Conservation (phyloP, 352 stramenopile species). For the Phytopythium montanum region DNA sequence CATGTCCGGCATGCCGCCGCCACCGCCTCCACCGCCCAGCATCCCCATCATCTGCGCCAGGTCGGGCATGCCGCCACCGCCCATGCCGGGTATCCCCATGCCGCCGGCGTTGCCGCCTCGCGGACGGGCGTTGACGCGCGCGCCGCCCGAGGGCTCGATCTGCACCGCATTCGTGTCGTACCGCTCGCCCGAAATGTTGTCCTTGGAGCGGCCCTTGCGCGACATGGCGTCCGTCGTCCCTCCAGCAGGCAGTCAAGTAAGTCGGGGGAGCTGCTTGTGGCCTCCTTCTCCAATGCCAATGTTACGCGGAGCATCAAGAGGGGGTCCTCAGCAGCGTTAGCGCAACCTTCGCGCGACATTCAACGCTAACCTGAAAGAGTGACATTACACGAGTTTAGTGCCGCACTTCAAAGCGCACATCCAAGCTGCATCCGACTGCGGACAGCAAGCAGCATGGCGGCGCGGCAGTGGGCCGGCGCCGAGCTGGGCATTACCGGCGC, state of each 20-base stretch:
- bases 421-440: no score
- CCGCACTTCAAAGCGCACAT: no score
- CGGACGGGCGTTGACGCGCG: conserved; percentile 18
- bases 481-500: no score
- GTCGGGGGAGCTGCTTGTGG: no score
- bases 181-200: conserved; percentile 76
- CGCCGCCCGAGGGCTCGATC: conserved; percentile 17
- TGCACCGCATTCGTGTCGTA: conserved; percentile 81
- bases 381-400: no score
- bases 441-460: no score
- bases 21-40: conserved; percentile 41
- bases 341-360: no score
- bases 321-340: no score
- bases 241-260: not conserved
- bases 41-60: conserved; percentile 41
- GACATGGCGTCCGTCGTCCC: conserved; percentile 20
- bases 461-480: no score
- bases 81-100: conserved; percentile 13
- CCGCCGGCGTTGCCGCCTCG: conserved; percentile 13
- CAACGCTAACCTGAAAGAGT: no score
- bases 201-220: conserved; percentile 65
- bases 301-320: no score
- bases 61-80: conserved; percentile 28
- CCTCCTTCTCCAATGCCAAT: no score
- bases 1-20: conserved; percentile 50